Evolutionary conservation across 768 basidiomycete species (phyloP).

Genomic region (Boletus fagicola): DNA sequence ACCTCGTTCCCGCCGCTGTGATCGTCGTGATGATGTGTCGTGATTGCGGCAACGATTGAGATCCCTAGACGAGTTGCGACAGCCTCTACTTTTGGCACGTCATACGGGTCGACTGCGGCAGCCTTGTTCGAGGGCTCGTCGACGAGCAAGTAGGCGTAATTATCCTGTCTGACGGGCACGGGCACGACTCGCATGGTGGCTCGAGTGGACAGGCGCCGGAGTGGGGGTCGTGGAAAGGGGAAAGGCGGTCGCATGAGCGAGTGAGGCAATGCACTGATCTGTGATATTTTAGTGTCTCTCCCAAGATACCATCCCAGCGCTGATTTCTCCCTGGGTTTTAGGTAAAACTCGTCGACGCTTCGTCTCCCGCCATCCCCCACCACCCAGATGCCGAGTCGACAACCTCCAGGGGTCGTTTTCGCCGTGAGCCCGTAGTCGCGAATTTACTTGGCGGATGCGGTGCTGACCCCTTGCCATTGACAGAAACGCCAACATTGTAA

Average conservation of each 20-base stretch:
- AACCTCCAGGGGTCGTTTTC: too few relatives aligned
- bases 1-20: slow-evolving; percentile 88
- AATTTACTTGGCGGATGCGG: neutral
- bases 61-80: slow-evolving; percentile 64
- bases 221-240: slow-evolving; percentile 15
- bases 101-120: slow-evolving; percentile 79
- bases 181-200: slow-evolving; percentile 69
- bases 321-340: slow-evolving; percentile 1
- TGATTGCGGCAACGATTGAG: slow-evolving; percentile 68
- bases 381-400: slow-evolving; percentile 4
- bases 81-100: slow-evolving; percentile 63
- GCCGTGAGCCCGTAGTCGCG: slow-evolving; percentile 1
- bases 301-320: slow-evolving; percentile 1
- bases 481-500: neutral
- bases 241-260: slow-evolving; percentile 9
- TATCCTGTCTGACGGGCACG: slow-evolving; percentile 76
- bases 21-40: slow-evolving; percentile 91
- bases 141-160: slow-evolving; percentile 82
- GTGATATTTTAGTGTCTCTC: slow-evolving; percentile 4
- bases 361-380: neutral
- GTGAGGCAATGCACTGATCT: slow-evolving; percentile 23
- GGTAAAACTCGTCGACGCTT: neutral
- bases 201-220: neutral
- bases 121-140: slow-evolving; percentile 66
- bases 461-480: slow-evolving; percentile 9